These are phyloP conservation scores for Paecilomyces sp. DNA, from an alignment of 2,329 filamentous ascomycete genomes.

Conservation along the genomic window DNA sequence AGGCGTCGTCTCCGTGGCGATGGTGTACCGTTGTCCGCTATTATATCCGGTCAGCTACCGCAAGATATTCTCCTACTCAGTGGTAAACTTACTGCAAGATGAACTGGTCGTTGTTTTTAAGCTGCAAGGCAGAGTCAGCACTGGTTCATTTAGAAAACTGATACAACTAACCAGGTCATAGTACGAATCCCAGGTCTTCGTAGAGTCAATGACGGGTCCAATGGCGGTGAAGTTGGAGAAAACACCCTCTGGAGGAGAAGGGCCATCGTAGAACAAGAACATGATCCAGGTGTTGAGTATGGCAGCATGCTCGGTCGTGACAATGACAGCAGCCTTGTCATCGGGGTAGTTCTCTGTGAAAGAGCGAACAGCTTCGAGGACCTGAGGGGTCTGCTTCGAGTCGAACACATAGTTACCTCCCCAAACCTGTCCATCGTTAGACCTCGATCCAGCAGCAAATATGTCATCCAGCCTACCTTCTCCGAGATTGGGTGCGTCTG, in stretches of 20 bases:
- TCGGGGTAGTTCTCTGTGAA: constrained; percentile 46
- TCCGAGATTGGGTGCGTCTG: constrained; percentile 23
- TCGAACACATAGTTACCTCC: constrained; percentile 40
- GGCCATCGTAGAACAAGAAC: constrained; percentile 58
- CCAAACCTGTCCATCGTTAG: constrained; percentile 29
- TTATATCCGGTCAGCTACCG: neutral
- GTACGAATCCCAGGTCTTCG: constrained; percentile 41
- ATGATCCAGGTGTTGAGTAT: constrained; percentile 51
- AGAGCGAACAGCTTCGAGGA: constrained; percentile 25
- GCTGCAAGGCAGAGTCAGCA: constrained; percentile 7
- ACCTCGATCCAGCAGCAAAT: constrained; percentile 6
- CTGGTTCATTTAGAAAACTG: neutral
- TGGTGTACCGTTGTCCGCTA: constrained; percentile 33
- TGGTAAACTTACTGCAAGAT: constrained; percentile 17
- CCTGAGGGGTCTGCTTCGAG: constrained; percentile 26
- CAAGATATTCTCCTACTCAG: neutral
- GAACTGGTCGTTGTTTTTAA: constrained; percentile 36
- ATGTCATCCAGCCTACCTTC: constrained; percentile 10
- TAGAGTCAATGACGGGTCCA: constrained; percentile 36
- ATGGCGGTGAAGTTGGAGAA: constrained; percentile 52
- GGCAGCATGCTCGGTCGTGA: constrained; percentile 45
- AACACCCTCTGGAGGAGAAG: constrained; percentile 43
- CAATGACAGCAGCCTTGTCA: constrained; percentile 54
- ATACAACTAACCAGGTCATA: constrained; percentile 35
- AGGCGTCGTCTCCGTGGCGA: constrained; percentile 32